These are phyloP conservation scores for Solanum dulcamara DNA, from an alignment of 257 asterid species.

Conservation along the genomic window DNA sequence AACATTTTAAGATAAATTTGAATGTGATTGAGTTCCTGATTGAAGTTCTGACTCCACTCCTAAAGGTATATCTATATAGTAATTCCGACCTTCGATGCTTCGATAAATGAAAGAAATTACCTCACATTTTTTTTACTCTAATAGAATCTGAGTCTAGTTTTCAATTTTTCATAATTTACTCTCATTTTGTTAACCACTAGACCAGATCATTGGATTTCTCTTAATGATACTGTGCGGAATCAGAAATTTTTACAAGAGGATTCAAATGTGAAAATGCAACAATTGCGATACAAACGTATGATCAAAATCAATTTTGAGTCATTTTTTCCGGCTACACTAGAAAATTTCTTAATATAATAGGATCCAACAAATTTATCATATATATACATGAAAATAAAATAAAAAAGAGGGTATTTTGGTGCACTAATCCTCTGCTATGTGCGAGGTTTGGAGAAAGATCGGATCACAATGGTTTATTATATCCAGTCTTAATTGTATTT, in stretches of 20 bases:
- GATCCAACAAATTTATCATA: background rate
- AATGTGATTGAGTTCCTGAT: background rate
- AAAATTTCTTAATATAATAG: background rate
- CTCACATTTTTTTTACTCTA: background rate
- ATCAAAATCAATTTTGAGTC: background rate
- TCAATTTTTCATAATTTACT: background rate
- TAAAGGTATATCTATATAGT: background rate
- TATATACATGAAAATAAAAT: too few species aligned
- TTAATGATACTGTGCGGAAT: too few species aligned
- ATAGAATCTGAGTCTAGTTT: background rate
- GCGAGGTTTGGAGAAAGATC: background rate
- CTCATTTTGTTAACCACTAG: background rate
- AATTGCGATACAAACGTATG: background rate
- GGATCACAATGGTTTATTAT: accelerated
- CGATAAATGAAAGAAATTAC: background rate
- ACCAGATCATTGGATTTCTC: background rate
- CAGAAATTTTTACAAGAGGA: background rate
- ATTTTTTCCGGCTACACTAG: background rate
- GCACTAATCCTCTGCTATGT: background rate
- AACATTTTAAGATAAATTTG: background rate
- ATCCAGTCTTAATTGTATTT: background rate
- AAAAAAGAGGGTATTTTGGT: too few species aligned
- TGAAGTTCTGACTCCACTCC: background rate
- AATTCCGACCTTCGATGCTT: background rate
- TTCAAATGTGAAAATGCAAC: background rate